phyloP scores from a whole-genome alignment of 108 stramenopile species.

The Fistulifera solaris region DNA sequence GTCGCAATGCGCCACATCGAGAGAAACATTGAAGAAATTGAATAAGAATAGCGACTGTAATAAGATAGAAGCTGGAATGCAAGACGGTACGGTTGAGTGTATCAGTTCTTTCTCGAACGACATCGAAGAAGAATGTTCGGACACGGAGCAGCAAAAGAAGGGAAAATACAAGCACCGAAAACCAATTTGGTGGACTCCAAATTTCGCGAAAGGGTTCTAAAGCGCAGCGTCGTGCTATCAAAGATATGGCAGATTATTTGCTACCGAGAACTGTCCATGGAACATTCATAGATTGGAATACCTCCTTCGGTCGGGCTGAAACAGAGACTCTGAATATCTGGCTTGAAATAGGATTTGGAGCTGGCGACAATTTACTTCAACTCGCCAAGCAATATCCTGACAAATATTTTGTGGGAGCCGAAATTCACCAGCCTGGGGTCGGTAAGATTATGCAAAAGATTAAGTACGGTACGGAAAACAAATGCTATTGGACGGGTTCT shows the following conservation, averaged over 20 bases:
- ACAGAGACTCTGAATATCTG: constrained; percentile 22
- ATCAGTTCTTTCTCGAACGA: not conserved
- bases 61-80: no score
- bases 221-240: constrained; percentile 46
- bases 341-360: constrained; percentile 69
- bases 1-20: no score
- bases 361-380: constrained; percentile 52
- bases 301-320: constrained; percentile 15
- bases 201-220: constrained; percentile 43
- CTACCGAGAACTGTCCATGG: constrained; percentile 14
- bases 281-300: constrained; percentile 19
- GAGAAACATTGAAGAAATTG: no score
- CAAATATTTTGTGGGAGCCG: constrained; percentile 41
- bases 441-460: constrained; percentile 37
- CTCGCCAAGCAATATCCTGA: constrained; percentile 29
- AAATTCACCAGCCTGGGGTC: constrained; percentile 49
- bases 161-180: constrained; percentile 29
- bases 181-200: constrained; percentile 69
- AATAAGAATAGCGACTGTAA: no score
- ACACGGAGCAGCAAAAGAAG: not conserved
- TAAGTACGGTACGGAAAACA: constrained; percentile 6
- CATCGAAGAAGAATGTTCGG: not conserved
- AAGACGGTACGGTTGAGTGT: not conserved
- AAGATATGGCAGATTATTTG: constrained; percentile 26
- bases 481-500: not conserved